Percentiles rank a stretch among this genome's conserved stretches.
These are phyloP conservation scores for Amylostereum chailletii DNA, from an alignment of 1,284 basidiomycete species.

Conservation along the genomic window DNA sequence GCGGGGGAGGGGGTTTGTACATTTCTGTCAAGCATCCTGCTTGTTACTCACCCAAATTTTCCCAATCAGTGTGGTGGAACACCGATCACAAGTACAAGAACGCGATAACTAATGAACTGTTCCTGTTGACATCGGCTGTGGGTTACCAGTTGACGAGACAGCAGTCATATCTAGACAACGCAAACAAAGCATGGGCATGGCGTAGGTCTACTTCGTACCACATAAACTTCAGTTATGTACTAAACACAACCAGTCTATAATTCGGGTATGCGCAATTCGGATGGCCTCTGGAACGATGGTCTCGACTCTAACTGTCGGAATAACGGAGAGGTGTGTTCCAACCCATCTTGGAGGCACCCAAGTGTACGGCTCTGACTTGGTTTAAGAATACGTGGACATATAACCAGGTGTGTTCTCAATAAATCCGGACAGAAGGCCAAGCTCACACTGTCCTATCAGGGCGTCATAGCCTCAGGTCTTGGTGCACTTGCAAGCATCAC, in stretches of 20 bases:
- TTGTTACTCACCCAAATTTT: constrained; percentile 1
- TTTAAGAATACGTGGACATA: constrained; percentile 45
- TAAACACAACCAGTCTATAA: constrained; percentile 24
- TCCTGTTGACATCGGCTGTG: constrained; percentile 37
- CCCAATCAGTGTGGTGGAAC: constrained; percentile 43
- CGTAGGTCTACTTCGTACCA: constrained; percentile 22
- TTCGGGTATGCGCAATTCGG: constrained; percentile 40
- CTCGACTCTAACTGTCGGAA: constrained; percentile 31
- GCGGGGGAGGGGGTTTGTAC: constrained; percentile 31
- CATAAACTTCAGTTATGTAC: neutral
- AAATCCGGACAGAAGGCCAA: neutral
- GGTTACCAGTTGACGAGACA: constrained; percentile 32
- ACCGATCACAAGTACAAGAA: constrained; percentile 47
- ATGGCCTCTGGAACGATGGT: constrained; percentile 44
- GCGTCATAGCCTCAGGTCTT: constrained; percentile 44
- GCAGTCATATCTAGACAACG: constrained; percentile 35
- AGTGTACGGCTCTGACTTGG: neutral
- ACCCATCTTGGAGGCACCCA: neutral
- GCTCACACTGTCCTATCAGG: constrained; percentile 18
- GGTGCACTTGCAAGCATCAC: constrained; percentile 33
- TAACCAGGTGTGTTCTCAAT: constrained; percentile 31
- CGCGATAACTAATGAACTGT: constrained; percentile 48
- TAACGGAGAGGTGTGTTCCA: constrained; percentile 30
- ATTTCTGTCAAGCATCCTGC: neutral
- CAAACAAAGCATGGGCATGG: constrained; percentile 37